These are phyloP conservation scores for Fraxinus ornus DNA, from an alignment of 305 asterid genomes.

Conservation along the genomic window DNA sequence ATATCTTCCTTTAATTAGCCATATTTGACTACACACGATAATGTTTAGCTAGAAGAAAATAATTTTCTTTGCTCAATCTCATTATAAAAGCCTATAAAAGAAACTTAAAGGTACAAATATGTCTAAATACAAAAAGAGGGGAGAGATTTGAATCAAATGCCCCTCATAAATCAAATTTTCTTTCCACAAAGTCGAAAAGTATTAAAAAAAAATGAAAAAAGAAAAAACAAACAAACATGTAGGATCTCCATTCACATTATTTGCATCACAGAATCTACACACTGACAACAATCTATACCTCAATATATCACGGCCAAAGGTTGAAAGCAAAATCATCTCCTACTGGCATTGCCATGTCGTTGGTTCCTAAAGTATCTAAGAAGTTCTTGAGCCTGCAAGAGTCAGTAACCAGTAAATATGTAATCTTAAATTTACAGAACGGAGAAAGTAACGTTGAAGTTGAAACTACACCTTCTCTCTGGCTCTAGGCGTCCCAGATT, in stretches of 20 bases:
- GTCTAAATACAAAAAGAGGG: not conserved
- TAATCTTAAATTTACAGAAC: not conserved
- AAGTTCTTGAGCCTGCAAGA: slow-evolving; percentile 78
- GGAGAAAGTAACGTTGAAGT: not conserved
- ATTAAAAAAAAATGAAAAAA: not conserved
- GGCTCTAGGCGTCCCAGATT: slow-evolving; percentile 87
- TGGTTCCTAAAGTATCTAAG: slow-evolving; percentile 76
- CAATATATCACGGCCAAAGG: slow-evolving; percentile 32
- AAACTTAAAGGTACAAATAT: not conserved
- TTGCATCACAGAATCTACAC: slow-evolving; percentile 55
- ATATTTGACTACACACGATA: not conserved
- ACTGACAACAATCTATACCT: slow-evolving; percentile 31
- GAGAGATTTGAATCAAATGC: not conserved
- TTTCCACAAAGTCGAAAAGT: slow-evolving; percentile 11
- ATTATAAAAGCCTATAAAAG: slow-evolving; percentile 2
- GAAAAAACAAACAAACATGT: slow-evolving; percentile 26
- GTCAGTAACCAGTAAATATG: not conserved
- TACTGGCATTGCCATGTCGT: slow-evolving; percentile 72
- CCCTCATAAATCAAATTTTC: slow-evolving; percentile 20
- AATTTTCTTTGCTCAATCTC: not conserved
- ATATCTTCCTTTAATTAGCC: not conserved
- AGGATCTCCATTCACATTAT: slow-evolving; percentile 30
- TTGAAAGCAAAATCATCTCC: slow-evolving; percentile 49
- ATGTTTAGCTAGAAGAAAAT: not conserved
- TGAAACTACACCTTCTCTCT: slow-evolving; percentile 61